Base-by-base conservation (phyloP, 768 basidiomycete species). In the Galerina marginata region DNA sequence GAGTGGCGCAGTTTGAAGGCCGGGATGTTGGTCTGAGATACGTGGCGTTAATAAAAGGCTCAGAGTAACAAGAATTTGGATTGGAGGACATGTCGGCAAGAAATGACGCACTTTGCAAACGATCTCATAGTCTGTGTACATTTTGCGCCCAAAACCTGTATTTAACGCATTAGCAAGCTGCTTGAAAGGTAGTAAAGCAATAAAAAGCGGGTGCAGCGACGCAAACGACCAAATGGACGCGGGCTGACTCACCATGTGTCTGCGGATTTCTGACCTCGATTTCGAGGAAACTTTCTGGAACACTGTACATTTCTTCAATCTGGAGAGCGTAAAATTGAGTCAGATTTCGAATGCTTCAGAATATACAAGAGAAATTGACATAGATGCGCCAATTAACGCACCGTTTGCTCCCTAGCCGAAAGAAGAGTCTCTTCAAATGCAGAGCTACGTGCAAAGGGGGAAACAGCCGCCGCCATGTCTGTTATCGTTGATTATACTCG, bases 111-210 rank as follows among this genome's bases (percentile, higher is more conserved):
- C 96, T 87, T 95, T 95, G 84, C 95, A 97, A 46, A 98, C 90
- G 59, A 99, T 90, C 79, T 99, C 97, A 71, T 99, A 99, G 81
- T 99, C 96, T 43, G 97, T 99, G 77, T 93, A 99, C 96, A 96
- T 96, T 84, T 98, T 98, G 68, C 97, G 83, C 29, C 97, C 96
- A 69, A 96, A 95, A 33, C 95, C 95, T 95, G 71, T 1, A 52
- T 25, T 39, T 37, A 33, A 58, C 6, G 2, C 5, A 15, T 53
- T 15, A 36, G 47, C 29, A 3, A 40, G 61, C 6, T 39, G 12
- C 16, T 38, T 12, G 16, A 23, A 40, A 26, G 26, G 26, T 11
- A 16, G 45, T 1, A 47, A 43, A n/a, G 6, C 39, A 23, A 6
- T 14, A 43, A 20, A 7, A 15, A 9, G 23, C 42, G 42, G 38